Evolutionary conservation across 2,329 filamentous ascomycete species (phyloP).

Genomic region (Mycosphaerelloides madeirae): DNA sequence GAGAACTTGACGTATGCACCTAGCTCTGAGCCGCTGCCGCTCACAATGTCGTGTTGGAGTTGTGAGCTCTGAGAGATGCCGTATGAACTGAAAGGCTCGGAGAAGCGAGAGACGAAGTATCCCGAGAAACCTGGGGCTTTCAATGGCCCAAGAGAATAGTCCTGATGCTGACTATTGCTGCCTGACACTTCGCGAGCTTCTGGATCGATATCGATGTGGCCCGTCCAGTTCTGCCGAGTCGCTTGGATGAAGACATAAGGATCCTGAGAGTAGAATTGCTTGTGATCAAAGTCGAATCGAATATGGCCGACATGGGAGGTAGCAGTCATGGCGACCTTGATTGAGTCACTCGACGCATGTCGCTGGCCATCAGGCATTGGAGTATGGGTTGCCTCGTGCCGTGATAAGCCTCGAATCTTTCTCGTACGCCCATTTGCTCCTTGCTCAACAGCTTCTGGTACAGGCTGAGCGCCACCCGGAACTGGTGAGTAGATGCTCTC

Average conservation of each 20-base stretch:
- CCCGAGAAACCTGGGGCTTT: conserved; percentile 40
- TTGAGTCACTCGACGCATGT: conserved; percentile 2
- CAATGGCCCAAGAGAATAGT: conserved; percentile 43
- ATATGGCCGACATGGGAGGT: conserved; percentile 42
- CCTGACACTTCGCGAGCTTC: conserved; percentile 38
- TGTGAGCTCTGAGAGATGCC: conserved; percentile 34
- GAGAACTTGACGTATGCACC: conserved; percentile 42
- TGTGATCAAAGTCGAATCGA: conserved; percentile 36
- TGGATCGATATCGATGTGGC: conserved; percentile 38
- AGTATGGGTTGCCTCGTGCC: not conserved
- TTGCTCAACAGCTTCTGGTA: conserved; percentile 34
- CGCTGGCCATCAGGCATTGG: not conserved
- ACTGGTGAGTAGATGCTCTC: conserved; percentile 35
- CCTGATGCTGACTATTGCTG: conserved; percentile 45
- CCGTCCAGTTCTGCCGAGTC: conserved; percentile 46
- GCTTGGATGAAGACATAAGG: conserved; percentile 44
- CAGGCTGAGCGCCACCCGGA: conserved; percentile 39
- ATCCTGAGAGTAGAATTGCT: conserved; percentile 2
- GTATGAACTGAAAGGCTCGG: conserved; percentile 37
- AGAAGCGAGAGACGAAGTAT: conserved; percentile 48
- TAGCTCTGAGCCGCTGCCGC: conserved; percentile 35
- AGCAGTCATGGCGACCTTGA: conserved; percentile 39
- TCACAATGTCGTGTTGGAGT: conserved; percentile 18
- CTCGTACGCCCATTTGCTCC: conserved; percentile 40
- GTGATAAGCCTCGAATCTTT: not conserved